Base-by-base conservation (phyloP, 108 stramenopile species). In the Cyclotella atomus region DNA sequence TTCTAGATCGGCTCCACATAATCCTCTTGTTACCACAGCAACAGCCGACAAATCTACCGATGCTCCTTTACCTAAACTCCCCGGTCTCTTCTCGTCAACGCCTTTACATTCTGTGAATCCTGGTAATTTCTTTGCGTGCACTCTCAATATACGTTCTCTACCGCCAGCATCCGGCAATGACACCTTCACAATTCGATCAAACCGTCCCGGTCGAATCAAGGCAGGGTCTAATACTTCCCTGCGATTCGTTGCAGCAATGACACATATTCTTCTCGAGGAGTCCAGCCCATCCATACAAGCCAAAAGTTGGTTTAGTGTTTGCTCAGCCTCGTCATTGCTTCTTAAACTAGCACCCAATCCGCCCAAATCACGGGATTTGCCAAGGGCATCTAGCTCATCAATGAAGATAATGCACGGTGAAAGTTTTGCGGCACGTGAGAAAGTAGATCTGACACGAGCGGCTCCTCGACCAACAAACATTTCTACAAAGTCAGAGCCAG, bases 401-500 rank as follows among this genome's bases (percentile, higher is more conserved):
- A 96, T 88, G 64, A 94, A 96, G 30, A 94, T 89, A 34, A 94
- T 92, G 44, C 91, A 89, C 0, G 91, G 90, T 14, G 88, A 53
- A 60, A 89, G 52, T 71, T 86, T 84, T 2, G 34, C 77, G 16
- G 90, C 91, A 20, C 79, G 73, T 14, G 65, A 34, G 55, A 99
- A 99, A 14, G 97, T 84, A 29, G 91, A 87, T 7, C 97, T 84
- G 20, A 99, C 95, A 21, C 97, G 76, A 0, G 94, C 94, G 10
- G 97, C 97, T 16, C 97, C 97, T 9, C 93, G 80, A 15, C 98
- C 98, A 3, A 98, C 97, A 69, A 84, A 96, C 86, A 92, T 88
- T 75, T 91, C 88, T 14, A 89, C 85, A 65, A 97, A 94, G 65
- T 92, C 89, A 21, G 81, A 84, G 17, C 93, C 97, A 50, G 82